Base-by-base conservation (phyloP, 2,329 filamentous ascomycete species). In the Knoxdaviesia proteae region DNA sequence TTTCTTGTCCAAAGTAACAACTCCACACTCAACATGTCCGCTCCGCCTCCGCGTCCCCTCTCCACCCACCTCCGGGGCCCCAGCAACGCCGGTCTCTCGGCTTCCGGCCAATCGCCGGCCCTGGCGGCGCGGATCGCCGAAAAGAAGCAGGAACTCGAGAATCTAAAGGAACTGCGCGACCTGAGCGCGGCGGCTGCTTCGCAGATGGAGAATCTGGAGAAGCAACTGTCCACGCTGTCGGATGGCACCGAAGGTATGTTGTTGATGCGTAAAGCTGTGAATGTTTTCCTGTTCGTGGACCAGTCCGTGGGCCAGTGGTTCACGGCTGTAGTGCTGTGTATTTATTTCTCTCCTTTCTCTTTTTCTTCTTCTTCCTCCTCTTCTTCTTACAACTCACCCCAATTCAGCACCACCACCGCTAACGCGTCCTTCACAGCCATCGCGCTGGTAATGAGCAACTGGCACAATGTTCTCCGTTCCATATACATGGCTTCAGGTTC, bases 401-500 rank as follows among this genome's bases (percentile, higher is more conserved):
- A 20, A 20, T 20, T 20, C 20, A 20, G 7, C 8, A 41, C n/a
- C 8, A 41, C n/a, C 7, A 9, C 10, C 7, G 33, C 20, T 40
- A 11, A 37, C 38, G 7, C 9, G 31, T 9, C n/a, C 11, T 50
- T 48, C 41, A 39, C 55, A 84, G 82, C 80, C 46, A 84, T 92
- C 52, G 83, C 84, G 36, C 71, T 78, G n/a, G 83, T 92, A 29
- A 65, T 92, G 55, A 73, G 78, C 42, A 92, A 90, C 57, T 92
- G 84, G 84, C 80, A 87, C 58, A 87, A 84, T 51, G 83, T 92
- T 49, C 67, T 92, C 46, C 69, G 80, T 49, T 82, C 82, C 37
- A 87, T 92, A 53, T 80, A 80, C 54, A 87, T 90, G 80, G 84
- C 84, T 47, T 87, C 80, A 46, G 70, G 82, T 87, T 67, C 54